Evolutionary conservation across 2,329 filamentous ascomycete species (phyloP), one percentile per base, ranked within the genome.

Genomic region (Akanthomyces uredinophilus): DNA sequence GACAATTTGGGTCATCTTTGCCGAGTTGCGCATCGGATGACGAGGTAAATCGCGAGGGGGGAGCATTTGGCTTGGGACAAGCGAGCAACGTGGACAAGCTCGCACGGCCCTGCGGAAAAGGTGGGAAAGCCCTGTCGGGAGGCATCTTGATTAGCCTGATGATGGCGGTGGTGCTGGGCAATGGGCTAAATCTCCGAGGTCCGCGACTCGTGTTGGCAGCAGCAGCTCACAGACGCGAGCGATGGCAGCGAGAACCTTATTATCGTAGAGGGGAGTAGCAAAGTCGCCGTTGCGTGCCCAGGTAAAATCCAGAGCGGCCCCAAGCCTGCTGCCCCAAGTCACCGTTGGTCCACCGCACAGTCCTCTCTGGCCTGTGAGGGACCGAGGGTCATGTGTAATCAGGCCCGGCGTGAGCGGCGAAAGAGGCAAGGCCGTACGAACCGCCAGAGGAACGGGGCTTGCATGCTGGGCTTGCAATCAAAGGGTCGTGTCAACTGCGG

Each of bases 371-470:
- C 6, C 27, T 50, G 24, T 14, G 20, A 7, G 41, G 27, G 18
- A 50, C 47, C 27, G 27, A 50, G 47, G 27, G 47, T 50, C 18
- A 44, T n/a, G 41, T 20, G 41, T 8, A 44, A 44, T 44, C 32
- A 37, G 3, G 13, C 7, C 10, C 32, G 6, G 32, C 3, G 37
- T 10, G 37, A 14, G 37, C 27, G 6, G 52, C 37, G 3, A 57
- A 57, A 57, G 41, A 57, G 54, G 54, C 54, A 57, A 57, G 54
- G 54, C 54, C 43, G n/a, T 57, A 57, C 54, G 54, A 57, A 41
- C 11, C 11, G 52, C 37, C 24, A 20, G 22, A 18, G 20, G 13
- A 4, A 52, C 10, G 22, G 27, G 51, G 50, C 32, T 52, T 24
- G 29, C 50, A 52, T 27, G 27, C n/a, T 51, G 27, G 27, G 27